Evolutionary conservation across 1,284 basidiomycete species (phyloP), one percentile per base, ranked within the genome.

Genomic region (Hemileia vastatrix): DNA sequence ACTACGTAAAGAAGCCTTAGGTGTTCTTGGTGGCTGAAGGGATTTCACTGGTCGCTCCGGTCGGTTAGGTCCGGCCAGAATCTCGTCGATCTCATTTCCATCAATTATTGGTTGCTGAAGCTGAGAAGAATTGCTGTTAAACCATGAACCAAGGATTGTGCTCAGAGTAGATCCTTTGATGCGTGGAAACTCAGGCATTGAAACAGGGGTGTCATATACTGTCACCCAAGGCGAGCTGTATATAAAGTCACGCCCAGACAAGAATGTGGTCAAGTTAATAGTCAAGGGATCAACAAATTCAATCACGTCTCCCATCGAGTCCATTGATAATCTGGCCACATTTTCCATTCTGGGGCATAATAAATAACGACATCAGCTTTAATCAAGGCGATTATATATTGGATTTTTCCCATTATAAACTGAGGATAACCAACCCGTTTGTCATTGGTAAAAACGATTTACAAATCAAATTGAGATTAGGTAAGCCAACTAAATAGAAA

Each of bases 11-110:
- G 8, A 47, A 43, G 21, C 31, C 36, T 13, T n/a, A 6, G 4
- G 49, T 48, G 4, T 51, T 58, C 1, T 45, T 36, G 60, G 60
- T 50, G 60, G 60, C 15, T 63, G 53, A 4, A 52, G 53, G 4
- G 32, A 18, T 23, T 13, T 36, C n/a, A 40, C 56, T 31, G 31
- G 44, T 6, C n/a, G 43, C 32, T 49, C 31, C 4, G 60, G 60
- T 43, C 60, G 52, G 8, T 23, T 43, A 19, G 60, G 60, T n/a
- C 60, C 60, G 5, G 53, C 60, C 23, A 63, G n/a, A 19, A 56
- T 49, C 2, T 11, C 21, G 56, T 63, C 60, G n/a, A 63, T 19
- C 27, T 63, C 60, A 1, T 43, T 15, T 4, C 60, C 60, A 9
- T 52, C 56, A 21, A 63, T 24, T 48, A 45, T 11, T n/a, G 51